A percentile compares a stretch with the other conserved stretches of the same genome.
Conservation (phyloP, 306 rosid genomes). For the Fragaria nilgerrensis region DNA sequence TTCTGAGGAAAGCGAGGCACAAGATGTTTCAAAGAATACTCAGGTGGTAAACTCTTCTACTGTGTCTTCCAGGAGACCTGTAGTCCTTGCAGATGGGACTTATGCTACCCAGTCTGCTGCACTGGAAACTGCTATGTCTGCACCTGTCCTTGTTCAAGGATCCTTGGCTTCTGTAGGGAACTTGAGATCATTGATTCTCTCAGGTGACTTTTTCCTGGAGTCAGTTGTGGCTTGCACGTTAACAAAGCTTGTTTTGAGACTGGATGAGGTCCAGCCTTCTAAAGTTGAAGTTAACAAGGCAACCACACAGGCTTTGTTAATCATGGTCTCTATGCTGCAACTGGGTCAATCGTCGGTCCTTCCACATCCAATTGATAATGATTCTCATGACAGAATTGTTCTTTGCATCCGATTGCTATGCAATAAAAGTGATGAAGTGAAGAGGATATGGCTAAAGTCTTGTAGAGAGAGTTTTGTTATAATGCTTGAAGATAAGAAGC, state of each 20-base stretch:
- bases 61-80: conserved; percentile 91
- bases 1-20: conserved; percentile 76
- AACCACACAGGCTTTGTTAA: conserved; percentile 61
- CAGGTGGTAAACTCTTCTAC: conserved; percentile 62
- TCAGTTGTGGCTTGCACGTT: conserved; percentile 85
- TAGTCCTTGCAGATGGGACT: conserved; percentile 92
- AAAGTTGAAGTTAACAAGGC: conserved; percentile 78
- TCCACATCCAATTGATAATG: conserved; percentile 89
- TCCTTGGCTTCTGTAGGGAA: conserved; percentile 71
- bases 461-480: conserved; percentile 91
- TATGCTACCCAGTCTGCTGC: conserved; percentile 99
- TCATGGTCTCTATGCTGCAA: conserved; percentile 86
- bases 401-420: conserved; percentile 79
- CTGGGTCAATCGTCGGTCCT: conserved; percentile 82
- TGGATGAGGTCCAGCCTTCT: conserved; percentile 91
- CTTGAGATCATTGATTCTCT: conserved; percentile 85
- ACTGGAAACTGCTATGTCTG: conserved; percentile 85
- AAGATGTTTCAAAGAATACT: conserved; percentile 51
- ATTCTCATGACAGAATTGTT: conserved; percentile 78
- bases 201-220: conserved; percentile 93
- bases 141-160: conserved; percentile 80
- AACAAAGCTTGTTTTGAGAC: conserved; percentile 81
- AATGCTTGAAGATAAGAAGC: conserved; percentile 95
- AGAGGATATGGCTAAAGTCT: conserved; percentile 83
- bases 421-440: conserved; percentile 68